Evolutionary conservation across 208 protist genomes (phyloP).

Genomic region (Acanthamoeba divionensis): DNA sequence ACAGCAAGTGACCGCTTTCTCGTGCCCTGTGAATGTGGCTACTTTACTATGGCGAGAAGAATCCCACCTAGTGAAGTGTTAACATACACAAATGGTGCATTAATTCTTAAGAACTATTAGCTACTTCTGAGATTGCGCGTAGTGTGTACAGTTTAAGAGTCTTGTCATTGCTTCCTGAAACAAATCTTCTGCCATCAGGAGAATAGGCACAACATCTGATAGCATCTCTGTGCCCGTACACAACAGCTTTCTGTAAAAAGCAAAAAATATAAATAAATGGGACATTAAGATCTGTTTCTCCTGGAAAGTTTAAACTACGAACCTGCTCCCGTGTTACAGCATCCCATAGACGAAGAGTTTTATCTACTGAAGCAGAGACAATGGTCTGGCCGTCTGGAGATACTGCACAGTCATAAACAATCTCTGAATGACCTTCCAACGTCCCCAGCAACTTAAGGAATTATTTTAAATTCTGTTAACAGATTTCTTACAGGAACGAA

Average conservation of each 20-base stretch:
- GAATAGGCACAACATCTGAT: slow-evolving; percentile 22
- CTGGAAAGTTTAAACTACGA: not conserved
- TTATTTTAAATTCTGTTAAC: not conserved
- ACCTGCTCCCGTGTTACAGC: not conserved
- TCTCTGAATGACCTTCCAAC: not conserved
- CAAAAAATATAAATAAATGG: not conserved
- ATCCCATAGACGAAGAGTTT: slow-evolving; percentile 6
- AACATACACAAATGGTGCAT: slow-evolving; percentile 60
- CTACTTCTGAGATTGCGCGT: not conserved
- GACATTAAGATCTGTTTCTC: not conserved
- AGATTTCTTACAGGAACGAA: not conserved
- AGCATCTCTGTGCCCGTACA: slow-evolving; percentile 22
- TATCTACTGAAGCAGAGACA: not conserved
- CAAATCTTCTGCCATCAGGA: not conserved
- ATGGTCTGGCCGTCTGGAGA: not conserved
- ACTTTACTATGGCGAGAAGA: not conserved
- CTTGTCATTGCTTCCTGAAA: slow-evolving; percentile 1
- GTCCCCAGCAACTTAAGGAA: not conserved
- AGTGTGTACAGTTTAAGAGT: slow-evolving; percentile 45
- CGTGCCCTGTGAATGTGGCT: slow-evolving; percentile 57
- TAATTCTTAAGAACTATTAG: slow-evolving; percentile 10
- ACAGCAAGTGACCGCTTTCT: slow-evolving; percentile 62
- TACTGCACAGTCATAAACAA: not conserved
- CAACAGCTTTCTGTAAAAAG: not conserved
- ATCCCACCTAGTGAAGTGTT: not conserved